phyloP scores from a whole-genome alignment of 192 early-diverging fungal species.

The Podila verticillata region DNA sequence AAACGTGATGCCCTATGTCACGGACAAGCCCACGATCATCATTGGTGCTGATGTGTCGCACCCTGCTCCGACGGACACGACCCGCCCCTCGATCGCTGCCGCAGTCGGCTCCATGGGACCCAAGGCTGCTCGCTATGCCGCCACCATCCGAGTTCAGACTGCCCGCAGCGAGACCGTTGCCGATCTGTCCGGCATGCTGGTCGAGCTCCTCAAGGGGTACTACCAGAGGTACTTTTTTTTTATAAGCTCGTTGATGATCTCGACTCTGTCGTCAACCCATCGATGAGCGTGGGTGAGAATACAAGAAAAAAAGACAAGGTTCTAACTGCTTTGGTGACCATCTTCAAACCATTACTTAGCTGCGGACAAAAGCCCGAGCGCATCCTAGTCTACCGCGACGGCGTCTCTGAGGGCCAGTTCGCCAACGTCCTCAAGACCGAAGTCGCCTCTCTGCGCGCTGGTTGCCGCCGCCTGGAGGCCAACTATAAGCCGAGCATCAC shows the following conservation, averaged over 20 bases:
- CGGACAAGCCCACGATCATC: conserved; percentile 79
- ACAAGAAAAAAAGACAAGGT: too few species aligned
- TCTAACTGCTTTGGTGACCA: too few species aligned
- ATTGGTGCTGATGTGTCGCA: conserved; percentile 94
- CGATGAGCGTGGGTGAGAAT: too few species aligned
- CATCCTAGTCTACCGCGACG: conserved; percentile 91
- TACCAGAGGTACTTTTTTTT: conserved; percentile 42
- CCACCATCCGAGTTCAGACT: conserved; percentile 68
- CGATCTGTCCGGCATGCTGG: conserved; percentile 71
- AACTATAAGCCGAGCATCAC: conserved; percentile 84
- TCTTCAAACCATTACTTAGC: too few species aligned
- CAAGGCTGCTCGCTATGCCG: conserved; percentile 69
- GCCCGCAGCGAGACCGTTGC: conserved; percentile 76
- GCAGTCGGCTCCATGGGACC: conserved; percentile 73
- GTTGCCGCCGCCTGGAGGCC: conserved; percentile 69
- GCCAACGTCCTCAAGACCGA: conserved; percentile 75
- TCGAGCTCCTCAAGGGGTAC: conserved; percentile 74
- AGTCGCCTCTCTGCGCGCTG: conserved; percentile 70
- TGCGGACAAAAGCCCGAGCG: conserved; percentile 77
- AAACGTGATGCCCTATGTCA: conserved; percentile 74
- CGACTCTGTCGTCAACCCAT: too few species aligned
- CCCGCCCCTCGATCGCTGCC: conserved; percentile 79
- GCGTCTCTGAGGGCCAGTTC: conserved; percentile 91
- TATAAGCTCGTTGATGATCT: too few species aligned
- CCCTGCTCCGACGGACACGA: conserved; percentile 66